Evolutionary conservation across 2,329 filamentous ascomycete genomes (phyloP), one percentile per base, ranked within the genome.

Genomic region (Fusarium sp.): DNA sequence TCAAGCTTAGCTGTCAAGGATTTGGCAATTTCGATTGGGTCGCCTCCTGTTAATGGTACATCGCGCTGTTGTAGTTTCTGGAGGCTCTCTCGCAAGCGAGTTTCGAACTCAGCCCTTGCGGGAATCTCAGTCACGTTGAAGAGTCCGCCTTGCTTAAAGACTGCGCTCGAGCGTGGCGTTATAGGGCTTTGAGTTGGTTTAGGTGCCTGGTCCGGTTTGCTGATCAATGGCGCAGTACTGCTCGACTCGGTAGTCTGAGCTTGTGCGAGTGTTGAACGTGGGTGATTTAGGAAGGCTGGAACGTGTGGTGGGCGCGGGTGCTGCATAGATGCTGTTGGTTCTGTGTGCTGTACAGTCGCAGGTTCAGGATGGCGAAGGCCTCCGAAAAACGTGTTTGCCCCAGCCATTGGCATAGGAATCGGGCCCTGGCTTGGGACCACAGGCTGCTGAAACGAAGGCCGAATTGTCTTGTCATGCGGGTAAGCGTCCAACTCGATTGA

Each of bases 371-470:
- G 43, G 11, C 34, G 42, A 45, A 66, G 10, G 34, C 65, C 40
- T 42, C 75, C 75, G 61, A 82, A 79, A 55, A 73, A 80, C 3
- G 79, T 81, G 46, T 80, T 77, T 19, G 78, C 68, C 38, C 79
- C 75, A 12, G 69, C 64, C 26, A 80, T 74, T 6, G 79, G 79
- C 57, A 76, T 64, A 10, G 77, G 77, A 1, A 62, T 61, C 17
- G 69, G 44, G 11, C 63, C 61, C n/a, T 48, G 42, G 7, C 20
- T 39, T 40, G 43, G 28, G n/a, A 39, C 20, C 8, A 21, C 9
- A 40, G 32, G 28, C 40, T 62, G 65, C 28, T 64, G 62, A 20
- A 5, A 46, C 14, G 50, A 44, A 24, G 56, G 20, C 26, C 20
- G 39, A 23, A 9, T 23, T 10, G 38, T 14, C 48, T 54, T 38